Evolutionary conservation across 352 stramenopile species (phyloP), one percentile per base, ranked within the genome.

Genomic region (Globisporangium perplexum): DNA sequence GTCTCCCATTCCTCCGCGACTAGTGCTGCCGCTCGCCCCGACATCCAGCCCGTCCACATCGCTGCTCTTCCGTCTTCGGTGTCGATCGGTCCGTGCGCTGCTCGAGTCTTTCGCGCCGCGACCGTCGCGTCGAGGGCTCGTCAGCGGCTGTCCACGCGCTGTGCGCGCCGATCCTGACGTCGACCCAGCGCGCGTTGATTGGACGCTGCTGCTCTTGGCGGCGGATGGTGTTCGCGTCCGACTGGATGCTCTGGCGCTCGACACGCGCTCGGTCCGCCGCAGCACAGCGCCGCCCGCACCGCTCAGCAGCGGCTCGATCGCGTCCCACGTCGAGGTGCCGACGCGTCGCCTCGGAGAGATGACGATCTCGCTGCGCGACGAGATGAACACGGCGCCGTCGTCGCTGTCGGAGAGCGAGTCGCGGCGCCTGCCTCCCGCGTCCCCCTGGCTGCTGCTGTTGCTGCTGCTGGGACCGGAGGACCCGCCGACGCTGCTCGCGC

Each of bases 341-440:
- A 61, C 31, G 30, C 42, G 41, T 14, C 62, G 72, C 2, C 68
- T 57, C 12, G 77, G 77, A 14, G 77, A 88, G 66, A 88, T 80
- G 42, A 88, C 57, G 50, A 84, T 82, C 30, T 68, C 60, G 47
- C 74, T 86, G 59, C 65, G 77, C 30, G 74, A 74, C 39, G 72
- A 76, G 51, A 86, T 84, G 53, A 86, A 63, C 33, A 86, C 72
- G 49, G 76, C 67, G 46, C 77, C 68, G 23, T 75, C 62, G 23
- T 75, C 62, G 3, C 58, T 70, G 26, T 62, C 44, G 26, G 47
- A 50, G 26, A 26, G 12, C 7, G 51, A 31, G 45, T 17, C 35
- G 8, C 24, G 23, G n/a, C n/a, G 50, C 28, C 38, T 44, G 26
- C 18, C 49, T 36, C 26, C 28, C 28, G 26, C 45, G 30, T 23